phyloP scores from a whole-genome alignment of 148 eudicot species.

The Chenopodium quinoa region DNA sequence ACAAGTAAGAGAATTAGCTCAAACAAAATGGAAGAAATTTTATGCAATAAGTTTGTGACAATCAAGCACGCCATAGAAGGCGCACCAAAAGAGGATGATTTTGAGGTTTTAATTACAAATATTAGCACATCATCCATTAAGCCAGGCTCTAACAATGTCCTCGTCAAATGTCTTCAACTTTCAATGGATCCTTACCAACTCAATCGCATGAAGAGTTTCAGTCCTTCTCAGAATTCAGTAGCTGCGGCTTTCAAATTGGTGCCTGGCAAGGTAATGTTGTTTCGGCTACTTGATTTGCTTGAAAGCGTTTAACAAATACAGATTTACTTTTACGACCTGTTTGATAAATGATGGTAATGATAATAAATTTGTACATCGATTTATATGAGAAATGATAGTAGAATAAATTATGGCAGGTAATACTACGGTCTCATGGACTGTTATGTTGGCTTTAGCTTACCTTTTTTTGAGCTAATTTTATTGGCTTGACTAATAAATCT shows the following conservation, averaged over 20 bases:
- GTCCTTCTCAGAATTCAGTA: constrained; percentile 35
- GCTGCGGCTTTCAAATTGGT: constrained; percentile 15
- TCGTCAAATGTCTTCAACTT: constrained; percentile 42
- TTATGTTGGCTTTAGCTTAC: no score
- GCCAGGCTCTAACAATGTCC: constrained; percentile 23
- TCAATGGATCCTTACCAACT: constrained; percentile 52
- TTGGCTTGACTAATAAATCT: no score
- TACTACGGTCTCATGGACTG: no score
- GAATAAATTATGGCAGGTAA: no score
- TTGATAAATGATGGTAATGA: no score
- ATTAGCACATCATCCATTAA: constrained; percentile 11
- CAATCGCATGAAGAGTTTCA: constrained; percentile 45
- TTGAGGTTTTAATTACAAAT: constrained; percentile 32
- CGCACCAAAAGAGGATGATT: constrained; percentile 43
- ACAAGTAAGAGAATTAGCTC: no score
- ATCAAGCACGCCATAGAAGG: constrained; percentile 38
- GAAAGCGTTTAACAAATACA: no score
- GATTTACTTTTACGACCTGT: no score
- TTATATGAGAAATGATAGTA: no score
- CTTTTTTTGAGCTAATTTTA: no score
- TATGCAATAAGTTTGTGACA: constrained; percentile 34
- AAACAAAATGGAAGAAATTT: constrained; percentile 21
- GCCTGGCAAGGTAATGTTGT: constrained; percentile 32
- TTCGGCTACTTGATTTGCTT: background rate
- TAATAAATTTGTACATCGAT: no score